Base-by-base conservation (phyloP, 2,329 filamentous ascomycete genomes). In the Fusarium heterosporum region DNA sequence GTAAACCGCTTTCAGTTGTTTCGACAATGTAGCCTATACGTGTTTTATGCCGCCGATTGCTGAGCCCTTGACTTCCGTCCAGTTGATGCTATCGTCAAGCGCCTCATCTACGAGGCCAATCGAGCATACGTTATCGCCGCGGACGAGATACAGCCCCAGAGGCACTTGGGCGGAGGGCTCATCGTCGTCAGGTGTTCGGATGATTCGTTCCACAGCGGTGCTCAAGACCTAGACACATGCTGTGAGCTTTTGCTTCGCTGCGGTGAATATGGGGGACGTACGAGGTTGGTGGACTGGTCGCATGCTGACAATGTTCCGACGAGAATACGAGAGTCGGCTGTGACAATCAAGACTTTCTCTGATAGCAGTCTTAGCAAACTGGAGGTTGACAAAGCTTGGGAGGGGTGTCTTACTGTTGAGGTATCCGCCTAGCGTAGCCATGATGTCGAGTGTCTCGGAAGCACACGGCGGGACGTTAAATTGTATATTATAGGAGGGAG, bases 311-410 rank as follows among this genome's bases (percentile, higher is more conserved):
- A 88, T 4, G 85, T 94, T 61, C 96, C 96, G 64, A 93, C 86
- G 22, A 95, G 82, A 45, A 93, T 97, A 73, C 95, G 90, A 50
- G 95, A 96, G 80, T 98, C 96, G 71, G 93, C 91, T 28, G 96
- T 98, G 67, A 98, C 87, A 74, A 98, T 90, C 59, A 94, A 85
- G 72, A 98, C 93, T 79, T 93, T 96, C 81, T 97, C 96, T 97
- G 41, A 12, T 14, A 30, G 28, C 34, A 34, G 32, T 48, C 41
- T 69, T 49, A 69, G 51, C 43, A 48, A 36, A 25, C 26, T 40
- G 17, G 26, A 26, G 28, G 51, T 55, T 13, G 47, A 47, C 19
- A 43, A 38, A 49, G 49, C 60, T 58, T 43, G 52, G 54, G 56
- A 49, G 42, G 34, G 38, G 50, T 43, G 43, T 64, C 78, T 66